Percentiles rank a stretch among this genome's conserved stretches.
phyloP scores from a whole-genome alignment of 1,284 basidiomycete species.

The Marasmius oreades region DNA sequence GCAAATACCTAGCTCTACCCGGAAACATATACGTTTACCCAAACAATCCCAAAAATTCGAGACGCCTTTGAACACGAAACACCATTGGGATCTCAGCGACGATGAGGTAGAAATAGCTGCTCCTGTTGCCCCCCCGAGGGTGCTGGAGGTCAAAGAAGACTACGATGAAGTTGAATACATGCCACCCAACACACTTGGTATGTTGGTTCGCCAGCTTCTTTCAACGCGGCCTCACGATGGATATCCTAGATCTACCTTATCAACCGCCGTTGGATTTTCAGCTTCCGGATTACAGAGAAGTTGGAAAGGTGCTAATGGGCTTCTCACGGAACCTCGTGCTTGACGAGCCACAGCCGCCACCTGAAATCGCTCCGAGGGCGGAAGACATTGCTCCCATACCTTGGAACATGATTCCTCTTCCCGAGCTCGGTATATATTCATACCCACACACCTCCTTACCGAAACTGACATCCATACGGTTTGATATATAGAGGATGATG shows the following conservation, averaged over 20 bases:
- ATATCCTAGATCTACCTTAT: conserved; percentile 41
- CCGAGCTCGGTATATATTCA: conserved; percentile 31
- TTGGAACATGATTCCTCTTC: conserved; percentile 31
- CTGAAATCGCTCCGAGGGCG: conserved; percentile 21
- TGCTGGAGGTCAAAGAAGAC: conserved; percentile 39
- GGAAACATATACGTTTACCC: conserved; percentile 52
- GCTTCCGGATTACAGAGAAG: conserved; percentile 52
- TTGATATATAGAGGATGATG: conserved; percentile 20
- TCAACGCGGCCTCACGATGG: conserved; percentile 5
- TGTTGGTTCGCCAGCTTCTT: conserved; percentile 20
- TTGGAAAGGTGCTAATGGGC: conserved; percentile 42
- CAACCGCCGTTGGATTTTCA: conserved; percentile 52
- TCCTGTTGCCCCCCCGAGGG: conserved; percentile 30
- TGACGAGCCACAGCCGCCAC: conserved; percentile 32
- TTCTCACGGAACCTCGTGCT: conserved; percentile 35
- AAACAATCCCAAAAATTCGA: conserved; percentile 46
- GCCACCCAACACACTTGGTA: conserved; percentile 67
- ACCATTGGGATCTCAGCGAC: conserved; percentile 74
- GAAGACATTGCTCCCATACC: conserved; percentile 23
- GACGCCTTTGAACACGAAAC: conserved; percentile 64
- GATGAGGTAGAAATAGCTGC: conserved; percentile 44
- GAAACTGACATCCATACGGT: background rate
- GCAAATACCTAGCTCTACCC: conserved; percentile 59
- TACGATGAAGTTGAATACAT: conserved; percentile 76
- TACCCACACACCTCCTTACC: background rate